Percentiles rank a stretch among this genome's conserved stretches.
These are phyloP conservation scores for Exophiala oligosperma DNA, from an alignment of 2,329 filamentous ascomycete species.

Conservation along the genomic window DNA sequence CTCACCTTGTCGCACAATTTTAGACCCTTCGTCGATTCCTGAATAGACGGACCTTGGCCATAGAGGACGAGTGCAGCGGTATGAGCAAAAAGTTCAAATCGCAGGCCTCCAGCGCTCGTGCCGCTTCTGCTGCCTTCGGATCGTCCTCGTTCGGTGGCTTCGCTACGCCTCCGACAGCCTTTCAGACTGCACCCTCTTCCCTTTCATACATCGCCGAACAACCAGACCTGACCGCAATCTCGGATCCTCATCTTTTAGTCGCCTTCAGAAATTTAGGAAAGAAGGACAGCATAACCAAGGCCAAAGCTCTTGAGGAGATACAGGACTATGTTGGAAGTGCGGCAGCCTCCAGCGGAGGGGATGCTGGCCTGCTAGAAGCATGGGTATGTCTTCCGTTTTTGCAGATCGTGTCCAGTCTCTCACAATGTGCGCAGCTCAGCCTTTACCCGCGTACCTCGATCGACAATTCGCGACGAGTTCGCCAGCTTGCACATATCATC, in stretches of 20 bases:
- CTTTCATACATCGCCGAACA: conserved; percentile 88
- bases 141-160: conserved; percentile 43
- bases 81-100: conserved; percentile 66
- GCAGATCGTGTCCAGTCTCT: conserved; percentile 11
- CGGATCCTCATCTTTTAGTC: conserved; percentile 78
- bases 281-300: conserved; percentile 89
- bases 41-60: background rate
- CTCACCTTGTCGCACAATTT: too few species aligned
- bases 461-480: conserved; percentile 82
- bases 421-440: conserved; percentile 60
- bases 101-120: conserved; percentile 64
- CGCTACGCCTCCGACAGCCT: conserved; percentile 39
- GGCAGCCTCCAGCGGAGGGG: conserved; percentile 40
- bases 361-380: conserved; percentile 79
- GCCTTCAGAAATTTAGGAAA: conserved; percentile 92
- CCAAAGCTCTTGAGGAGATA: conserved; percentile 86
- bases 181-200: conserved; percentile 46
- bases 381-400: conserved; percentile 65
- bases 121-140: conserved; percentile 49
- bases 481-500: conserved; percentile 77
- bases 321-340: conserved; percentile 59
- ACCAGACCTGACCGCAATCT: conserved; percentile 74
- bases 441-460: conserved; percentile 87
- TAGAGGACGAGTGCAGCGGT: conserved; percentile 24
- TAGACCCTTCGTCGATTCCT: too few species aligned